Percentiles rank a stretch among this genome's conserved stretches.
phyloP scores from a whole-genome alignment of 2,329 filamentous ascomycete genomes.

The Fusarium sterilihyphosum region DNA sequence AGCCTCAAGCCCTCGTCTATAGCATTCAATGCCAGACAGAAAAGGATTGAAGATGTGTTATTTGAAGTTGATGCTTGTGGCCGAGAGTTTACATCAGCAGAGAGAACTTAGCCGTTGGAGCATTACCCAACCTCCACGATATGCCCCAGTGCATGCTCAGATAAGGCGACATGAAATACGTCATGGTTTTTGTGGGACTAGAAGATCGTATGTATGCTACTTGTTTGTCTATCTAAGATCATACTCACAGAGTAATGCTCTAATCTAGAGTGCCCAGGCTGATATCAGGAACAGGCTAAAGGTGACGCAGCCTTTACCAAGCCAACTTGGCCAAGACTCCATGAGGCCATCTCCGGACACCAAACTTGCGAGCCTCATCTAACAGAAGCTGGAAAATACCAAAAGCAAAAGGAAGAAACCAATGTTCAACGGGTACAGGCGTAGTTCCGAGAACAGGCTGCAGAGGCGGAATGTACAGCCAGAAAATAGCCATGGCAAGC shows the following conservation, averaged over 20 bases:
- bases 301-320: neutral
- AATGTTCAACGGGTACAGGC: constrained; percentile 75
- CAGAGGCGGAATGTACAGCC: constrained; percentile 73
- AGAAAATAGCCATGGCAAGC: constrained; percentile 75
- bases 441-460: constrained; percentile 70
- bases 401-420: constrained; percentile 80
- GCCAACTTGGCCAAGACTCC: neutral
- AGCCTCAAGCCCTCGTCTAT: neutral
- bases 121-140: too few relatives aligned
- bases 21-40: too few relatives aligned
- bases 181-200: too few relatives aligned
- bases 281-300: neutral
- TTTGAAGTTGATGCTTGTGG: too few relatives aligned
- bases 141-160: neutral
- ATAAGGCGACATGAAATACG: neutral
- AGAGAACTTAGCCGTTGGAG: too few relatives aligned
- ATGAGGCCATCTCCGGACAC: neutral
- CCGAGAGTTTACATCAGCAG: too few relatives aligned
- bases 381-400: constrained; percentile 51
- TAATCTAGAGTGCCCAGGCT: neutral
- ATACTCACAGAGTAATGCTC: neutral
- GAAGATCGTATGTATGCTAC: neutral
- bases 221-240: accelerated
- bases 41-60: neutral
- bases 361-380: constrained; percentile 3